A percentile compares a stretch with the other conserved stretches of the same genome.
These are phyloP conservation scores for Pythium aphanidermatum DNA, from an alignment of 352 stramenopile species.

Conservation along the genomic window DNA sequence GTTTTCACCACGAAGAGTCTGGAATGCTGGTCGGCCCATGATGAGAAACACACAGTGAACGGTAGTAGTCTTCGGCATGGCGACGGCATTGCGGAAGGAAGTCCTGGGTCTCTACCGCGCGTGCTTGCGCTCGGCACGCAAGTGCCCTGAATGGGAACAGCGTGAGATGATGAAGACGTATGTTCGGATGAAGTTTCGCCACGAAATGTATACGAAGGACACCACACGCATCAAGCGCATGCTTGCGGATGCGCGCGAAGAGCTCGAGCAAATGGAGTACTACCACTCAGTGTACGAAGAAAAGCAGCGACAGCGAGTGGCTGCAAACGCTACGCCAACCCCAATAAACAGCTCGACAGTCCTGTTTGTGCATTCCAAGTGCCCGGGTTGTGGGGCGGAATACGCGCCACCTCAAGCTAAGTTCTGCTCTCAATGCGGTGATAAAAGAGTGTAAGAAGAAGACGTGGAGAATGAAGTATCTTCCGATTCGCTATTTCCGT, in stretches of 20 bases:
- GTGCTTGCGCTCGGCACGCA: constrained; percentile 67
- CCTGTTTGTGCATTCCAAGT: constrained; percentile 6
- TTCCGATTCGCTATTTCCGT: no score
- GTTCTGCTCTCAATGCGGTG: constrained; percentile 70
- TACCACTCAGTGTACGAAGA: constrained; percentile 77
- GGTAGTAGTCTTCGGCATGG: background rate
- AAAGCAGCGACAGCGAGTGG: constrained; percentile 36
- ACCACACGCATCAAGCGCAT: constrained; percentile 43
- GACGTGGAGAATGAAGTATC: no score
- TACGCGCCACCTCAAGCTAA: constrained; percentile 51
- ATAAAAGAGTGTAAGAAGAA: constrained; percentile 44
- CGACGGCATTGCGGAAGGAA: constrained; percentile 21
- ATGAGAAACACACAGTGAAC: no score
- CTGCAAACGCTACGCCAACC: constrained; percentile 1
- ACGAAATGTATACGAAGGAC: constrained; percentile 44
- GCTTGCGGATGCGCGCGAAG: constrained; percentile 57
- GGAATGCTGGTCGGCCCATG: no score
- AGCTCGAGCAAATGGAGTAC: constrained; percentile 84
- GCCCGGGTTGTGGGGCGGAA: constrained; percentile 30
- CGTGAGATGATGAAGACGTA: constrained; percentile 83
- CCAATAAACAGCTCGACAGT: background rate
- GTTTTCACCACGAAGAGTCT: no score
- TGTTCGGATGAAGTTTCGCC: constrained; percentile 71
- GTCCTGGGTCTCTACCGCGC: constrained; percentile 62
- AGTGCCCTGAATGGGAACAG: constrained; percentile 74